Evolutionary conservation across 192 early-diverging fungal species (phyloP).

Genomic region (Tieghemiomyces parasiticus): DNA sequence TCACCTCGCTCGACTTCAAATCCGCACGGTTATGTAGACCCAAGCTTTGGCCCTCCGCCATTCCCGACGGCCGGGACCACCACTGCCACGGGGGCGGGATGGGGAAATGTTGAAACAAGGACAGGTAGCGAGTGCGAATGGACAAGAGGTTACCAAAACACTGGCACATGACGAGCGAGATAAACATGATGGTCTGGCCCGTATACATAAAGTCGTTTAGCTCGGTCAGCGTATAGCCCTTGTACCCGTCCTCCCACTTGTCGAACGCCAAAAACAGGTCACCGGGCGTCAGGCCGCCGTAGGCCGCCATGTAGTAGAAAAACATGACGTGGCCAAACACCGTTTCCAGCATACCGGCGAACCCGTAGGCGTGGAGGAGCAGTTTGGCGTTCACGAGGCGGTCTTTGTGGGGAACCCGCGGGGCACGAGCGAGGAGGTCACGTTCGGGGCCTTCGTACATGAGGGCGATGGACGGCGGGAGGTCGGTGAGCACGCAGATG

Average conservation of each 20-base stretch:
- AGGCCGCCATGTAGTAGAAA: constrained; percentile 45
- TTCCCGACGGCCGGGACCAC: too few species aligned
- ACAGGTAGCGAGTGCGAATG: constrained; percentile 22
- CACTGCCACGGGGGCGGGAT: background rate
- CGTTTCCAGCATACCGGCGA: constrained; percentile 55
- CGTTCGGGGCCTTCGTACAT: constrained; percentile 66
- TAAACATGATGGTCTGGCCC: constrained; percentile 44
- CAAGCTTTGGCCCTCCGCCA: too few species aligned
- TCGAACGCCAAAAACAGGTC: constrained; percentile 40
- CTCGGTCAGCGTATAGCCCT: constrained; percentile 29
- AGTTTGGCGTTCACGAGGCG: constrained; percentile 47
- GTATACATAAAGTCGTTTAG: constrained; percentile 28
- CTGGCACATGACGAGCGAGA: constrained; percentile 27
- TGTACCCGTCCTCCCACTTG: constrained; percentile 36
- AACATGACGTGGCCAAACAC: constrained; percentile 52
- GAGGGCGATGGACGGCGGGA: constrained; percentile 43
- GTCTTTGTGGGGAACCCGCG: constrained; percentile 54
- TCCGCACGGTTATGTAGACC: too few species aligned
- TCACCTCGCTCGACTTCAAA: background rate
- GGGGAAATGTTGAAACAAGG: constrained; percentile 18
- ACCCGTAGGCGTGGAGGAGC: constrained; percentile 59
- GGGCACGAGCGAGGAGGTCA: constrained; percentile 49
- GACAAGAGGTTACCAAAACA: constrained; percentile 31
- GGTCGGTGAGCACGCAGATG: constrained; percentile 47
- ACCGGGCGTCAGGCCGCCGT: constrained; percentile 36